These are phyloP conservation scores for Lactifluus echinatus DNA, from an alignment of 768 basidiomycete genomes.

Conservation along the genomic window DNA sequence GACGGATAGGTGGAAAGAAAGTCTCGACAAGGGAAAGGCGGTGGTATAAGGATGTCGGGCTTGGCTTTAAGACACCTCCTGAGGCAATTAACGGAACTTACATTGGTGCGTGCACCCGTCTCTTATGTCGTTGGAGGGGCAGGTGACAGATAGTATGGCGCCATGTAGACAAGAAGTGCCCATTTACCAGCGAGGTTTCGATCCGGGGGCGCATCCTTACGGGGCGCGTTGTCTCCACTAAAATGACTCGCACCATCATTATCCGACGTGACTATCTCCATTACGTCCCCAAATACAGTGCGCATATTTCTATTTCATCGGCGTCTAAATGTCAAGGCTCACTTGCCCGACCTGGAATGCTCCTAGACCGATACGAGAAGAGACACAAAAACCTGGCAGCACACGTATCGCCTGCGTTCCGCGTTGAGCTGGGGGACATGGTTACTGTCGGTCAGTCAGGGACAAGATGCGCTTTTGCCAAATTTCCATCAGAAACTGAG, in stretches of 20 bases:
- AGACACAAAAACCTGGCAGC: conserved; percentile 98
- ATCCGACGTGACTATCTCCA: conserved; percentile 93
- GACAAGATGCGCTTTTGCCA: background rate
- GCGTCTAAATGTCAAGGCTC: background rate
- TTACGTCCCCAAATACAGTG: conserved; percentile 98
- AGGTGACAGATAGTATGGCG: background rate
- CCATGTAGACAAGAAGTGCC: conserved; percentile 93
- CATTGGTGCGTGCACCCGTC: conserved; percentile 57
- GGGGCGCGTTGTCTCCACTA: conserved; percentile 95
- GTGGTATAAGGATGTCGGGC: conserved; percentile 98
- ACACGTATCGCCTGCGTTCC: conserved; percentile 97
- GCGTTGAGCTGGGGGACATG: conserved; percentile 86
- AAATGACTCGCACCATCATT: conserved; percentile 98
- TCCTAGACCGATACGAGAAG: conserved; percentile 91
- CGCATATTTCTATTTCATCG: conserved; percentile 27
- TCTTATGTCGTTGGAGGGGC: background rate
- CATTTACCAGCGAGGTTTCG: conserved; percentile 93
- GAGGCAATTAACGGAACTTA: conserved; percentile 96
- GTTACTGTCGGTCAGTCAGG: conserved; percentile 83
- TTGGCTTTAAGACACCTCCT: conserved; percentile 92
- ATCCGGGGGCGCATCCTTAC: conserved; percentile 99
- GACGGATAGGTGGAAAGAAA: conserved; percentile 69
- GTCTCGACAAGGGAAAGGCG: conserved; percentile 89
- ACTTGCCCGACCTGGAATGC: conserved; percentile 4
- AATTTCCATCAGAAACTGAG: conserved; percentile 2